Conservation (phyloP, 768 basidiomycete species). For the Punctularia strigosozonata region DNA sequence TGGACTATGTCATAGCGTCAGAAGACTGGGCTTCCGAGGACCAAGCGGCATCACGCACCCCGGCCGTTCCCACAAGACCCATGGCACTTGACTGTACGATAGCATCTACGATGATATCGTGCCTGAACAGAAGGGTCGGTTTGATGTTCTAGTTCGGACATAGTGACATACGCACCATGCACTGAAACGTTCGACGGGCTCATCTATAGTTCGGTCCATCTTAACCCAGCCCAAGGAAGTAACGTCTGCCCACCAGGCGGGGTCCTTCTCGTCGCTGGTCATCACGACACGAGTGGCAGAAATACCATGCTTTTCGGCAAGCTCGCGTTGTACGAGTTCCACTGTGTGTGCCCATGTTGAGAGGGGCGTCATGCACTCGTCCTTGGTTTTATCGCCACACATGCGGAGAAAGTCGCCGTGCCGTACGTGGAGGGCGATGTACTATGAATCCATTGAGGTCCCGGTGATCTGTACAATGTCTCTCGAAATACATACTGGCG, state of each 20-base stretch:
- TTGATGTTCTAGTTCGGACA: too few species aligned
- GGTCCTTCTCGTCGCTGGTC: constrained; percentile 51
- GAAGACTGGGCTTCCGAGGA: too few species aligned
- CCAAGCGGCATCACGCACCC: too few species aligned
- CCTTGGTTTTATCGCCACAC: too few species aligned
- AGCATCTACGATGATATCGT: too few species aligned
- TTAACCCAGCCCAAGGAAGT: constrained; percentile 40
- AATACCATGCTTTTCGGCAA: constrained; percentile 31
- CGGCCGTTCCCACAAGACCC: too few species aligned
- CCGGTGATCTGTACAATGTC: background rate
- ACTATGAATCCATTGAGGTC: constrained; percentile 20
- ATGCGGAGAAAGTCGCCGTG: constrained; percentile 51
- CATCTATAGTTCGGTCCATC: too few species aligned
- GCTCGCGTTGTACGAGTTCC: constrained; percentile 40
- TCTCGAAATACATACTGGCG: constrained; percentile 26
- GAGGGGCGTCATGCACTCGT: constrained; percentile 46
- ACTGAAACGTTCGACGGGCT: too few species aligned
- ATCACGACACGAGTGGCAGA: constrained; percentile 39
- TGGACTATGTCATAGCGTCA: too few species aligned
- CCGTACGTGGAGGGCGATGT: constrained; percentile 45
- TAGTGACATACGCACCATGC: too few species aligned
- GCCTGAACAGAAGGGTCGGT: too few species aligned
- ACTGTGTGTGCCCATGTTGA: constrained; percentile 42
- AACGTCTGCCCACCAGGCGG: constrained; percentile 46
- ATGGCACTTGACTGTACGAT: too few species aligned